A percentile compares a stretch with the other conserved stretches of the same genome.
These are phyloP conservation scores for Phalaenopsis hybrid DNA, from an alignment of 116 monocot genomes.

Conservation along the genomic window DNA sequence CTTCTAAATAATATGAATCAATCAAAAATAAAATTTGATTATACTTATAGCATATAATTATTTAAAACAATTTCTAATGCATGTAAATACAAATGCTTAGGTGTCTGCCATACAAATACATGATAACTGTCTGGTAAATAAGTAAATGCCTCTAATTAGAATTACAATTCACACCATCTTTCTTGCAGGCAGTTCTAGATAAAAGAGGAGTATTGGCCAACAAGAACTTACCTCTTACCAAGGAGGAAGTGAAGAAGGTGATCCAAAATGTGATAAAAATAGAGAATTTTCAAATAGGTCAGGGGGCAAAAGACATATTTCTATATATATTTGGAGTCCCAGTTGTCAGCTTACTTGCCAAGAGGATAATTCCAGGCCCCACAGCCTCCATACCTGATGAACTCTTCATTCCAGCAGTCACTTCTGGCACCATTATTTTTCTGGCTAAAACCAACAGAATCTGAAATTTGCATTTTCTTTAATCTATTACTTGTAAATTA, in stretches of 20 bases:
- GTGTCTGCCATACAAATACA: too few relatives aligned
- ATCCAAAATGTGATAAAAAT: too few relatives aligned
- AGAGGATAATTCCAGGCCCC: constrained; percentile 25
- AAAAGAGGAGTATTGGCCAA: not conserved
- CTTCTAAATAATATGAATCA: too few relatives aligned
- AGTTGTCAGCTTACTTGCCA: constrained; percentile 20
- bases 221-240: constrained; percentile 10
- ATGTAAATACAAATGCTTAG: too few relatives aligned
- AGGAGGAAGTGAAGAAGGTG: constrained; percentile 34
- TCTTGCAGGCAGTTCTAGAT: not conserved
- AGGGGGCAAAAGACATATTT: constrained; percentile 26
- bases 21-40: too few relatives aligned
- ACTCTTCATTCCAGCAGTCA: constrained; percentile 36
- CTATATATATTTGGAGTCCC: constrained; percentile 41
- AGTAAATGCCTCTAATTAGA: too few relatives aligned
- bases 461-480: constrained; percentile 2
- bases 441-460: constrained; percentile 43
- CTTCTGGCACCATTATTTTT: constrained; percentile 32
- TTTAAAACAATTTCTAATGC: too few relatives aligned
- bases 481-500: too few relatives aligned
- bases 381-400: constrained; percentile 36
- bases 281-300: constrained; percentile 24
- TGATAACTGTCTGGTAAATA: too few relatives aligned
- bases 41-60: too few relatives aligned
- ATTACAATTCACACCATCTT: not conserved